Base-by-base conservation (phyloP, 306 rosid genomes). In the Crataegus laevigata region DNA sequence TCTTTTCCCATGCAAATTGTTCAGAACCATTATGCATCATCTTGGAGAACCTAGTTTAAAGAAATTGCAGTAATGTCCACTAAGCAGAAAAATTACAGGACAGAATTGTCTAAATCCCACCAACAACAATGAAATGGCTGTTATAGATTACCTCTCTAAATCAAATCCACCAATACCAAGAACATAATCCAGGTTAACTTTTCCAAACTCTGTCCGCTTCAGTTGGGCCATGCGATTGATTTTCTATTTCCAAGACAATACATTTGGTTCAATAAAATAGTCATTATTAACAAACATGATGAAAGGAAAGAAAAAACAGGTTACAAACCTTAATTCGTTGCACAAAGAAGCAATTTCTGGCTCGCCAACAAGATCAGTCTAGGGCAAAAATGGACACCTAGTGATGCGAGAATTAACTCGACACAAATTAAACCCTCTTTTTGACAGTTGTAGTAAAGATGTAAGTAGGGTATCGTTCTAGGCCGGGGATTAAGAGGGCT, bases 161-260 rank as follows among this genome's bases (percentile, higher is more conserved):
- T 94, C 97, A 84, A 90, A 94, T 54, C 99, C 99, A 47, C 99
- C 99, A 47, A 94, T 86, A 57, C 99, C 99, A 84, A 94, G 99
- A 75, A 90, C 97, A 79, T 94, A 92, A 86, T 91, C 99, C 89
- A 94, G 84, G 84, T 90, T 87, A 71, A 94, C 97, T 81, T 94
- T 89, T 63, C 99, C 99, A 85, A 79, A 94, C 83, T 92, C 88
- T 54, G 99, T 94, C 83, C 83, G 84, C 89, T 90, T 91, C 70
- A 94, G 77, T 84, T 89, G 52, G 72, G 97, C 99, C 96, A 92
- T 82, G 77, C 86, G 17, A 75, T 92, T 94, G 66, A 94, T 87
- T 83, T 82, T 89, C 97, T 94, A 83, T 61, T 59, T 65, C 28
- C 77, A 61, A 69, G 47, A 25, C 3, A 13, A 66, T 54, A 25